Evolutionary conservation across 345 rosid genomes (phyloP).

Genomic region (Balakata baccata): DNA sequence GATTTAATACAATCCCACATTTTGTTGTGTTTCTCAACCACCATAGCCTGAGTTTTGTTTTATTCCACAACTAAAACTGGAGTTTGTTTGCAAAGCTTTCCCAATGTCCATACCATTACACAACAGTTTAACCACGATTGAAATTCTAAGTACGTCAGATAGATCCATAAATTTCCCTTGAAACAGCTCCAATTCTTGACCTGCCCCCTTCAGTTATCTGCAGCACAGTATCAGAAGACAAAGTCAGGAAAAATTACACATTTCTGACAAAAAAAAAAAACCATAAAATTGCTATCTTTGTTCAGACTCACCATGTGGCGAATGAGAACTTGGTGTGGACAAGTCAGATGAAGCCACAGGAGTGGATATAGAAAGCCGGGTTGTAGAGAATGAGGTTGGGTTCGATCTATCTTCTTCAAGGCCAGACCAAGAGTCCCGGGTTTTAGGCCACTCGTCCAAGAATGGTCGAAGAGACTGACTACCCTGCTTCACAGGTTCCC

Average conservation of each 20-base stretch:
- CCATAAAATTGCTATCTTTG: neutral
- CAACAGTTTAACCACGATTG: neutral
- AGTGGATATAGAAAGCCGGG: constrained; percentile 55
- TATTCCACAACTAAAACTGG: constrained; percentile 16
- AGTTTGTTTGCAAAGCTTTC: neutral
- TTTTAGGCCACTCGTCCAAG: constrained; percentile 55
- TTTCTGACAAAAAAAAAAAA: neutral
- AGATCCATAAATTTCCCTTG: neutral
- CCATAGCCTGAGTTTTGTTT: constrained; percentile 12
- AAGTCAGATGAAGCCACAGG: constrained; percentile 46
- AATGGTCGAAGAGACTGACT: constrained; percentile 55
- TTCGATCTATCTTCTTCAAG: constrained; percentile 45
- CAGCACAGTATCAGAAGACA: constrained; percentile 8
- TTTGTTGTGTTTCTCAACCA: neutral
- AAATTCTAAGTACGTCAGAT: neutral
- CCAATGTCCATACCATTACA: constrained; percentile 4
- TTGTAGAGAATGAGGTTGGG: constrained; percentile 43
- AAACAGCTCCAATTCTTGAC: neutral
- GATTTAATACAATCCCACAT: neutral
- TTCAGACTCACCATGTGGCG: constrained; percentile 41
- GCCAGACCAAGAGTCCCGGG: constrained; percentile 42
- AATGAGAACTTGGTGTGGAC: constrained; percentile 37
- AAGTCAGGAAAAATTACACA: neutral
- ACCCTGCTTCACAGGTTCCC: constrained; percentile 34
- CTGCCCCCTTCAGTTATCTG: constrained; percentile 29